These are phyloP conservation scores for Monocercomonoides exilis DNA, from an alignment of 78 protist genomes.

Conservation along the genomic window DNA sequence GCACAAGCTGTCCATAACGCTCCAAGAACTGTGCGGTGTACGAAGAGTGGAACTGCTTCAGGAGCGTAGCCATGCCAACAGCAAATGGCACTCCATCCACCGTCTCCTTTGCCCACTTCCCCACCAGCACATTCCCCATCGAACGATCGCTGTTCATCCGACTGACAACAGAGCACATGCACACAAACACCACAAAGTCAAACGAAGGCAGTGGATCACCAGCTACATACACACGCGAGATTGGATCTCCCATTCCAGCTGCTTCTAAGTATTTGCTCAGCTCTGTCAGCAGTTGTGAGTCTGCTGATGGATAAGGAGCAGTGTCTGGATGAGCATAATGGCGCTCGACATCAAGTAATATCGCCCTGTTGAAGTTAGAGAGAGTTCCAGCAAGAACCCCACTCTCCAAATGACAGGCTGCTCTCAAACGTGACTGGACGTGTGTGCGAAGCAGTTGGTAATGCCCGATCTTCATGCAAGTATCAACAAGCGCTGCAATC, in stretches of 20 bases:
- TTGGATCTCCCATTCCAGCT: slow-evolving; percentile 61
- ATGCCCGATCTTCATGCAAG: slow-evolving; percentile 43
- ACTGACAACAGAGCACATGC: background rate
- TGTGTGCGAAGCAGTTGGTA: slow-evolving; percentile 65
- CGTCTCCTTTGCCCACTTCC: slow-evolving; percentile 24
- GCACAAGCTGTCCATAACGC: slow-evolving; percentile 52
- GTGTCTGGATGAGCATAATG: slow-evolving; percentile 45
- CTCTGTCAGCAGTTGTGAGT: slow-evolving; percentile 51
- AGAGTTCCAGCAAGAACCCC: background rate
- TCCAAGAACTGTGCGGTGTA: slow-evolving; percentile 40
- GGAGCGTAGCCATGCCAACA: slow-evolving; percentile 70
- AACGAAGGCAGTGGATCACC: slow-evolving; percentile 31
- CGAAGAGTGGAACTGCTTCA: slow-evolving; percentile 74
- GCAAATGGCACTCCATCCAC: slow-evolving; percentile 65
- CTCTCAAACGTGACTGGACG: slow-evolving; percentile 27
- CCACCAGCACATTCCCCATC: background rate
- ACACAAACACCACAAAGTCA: background rate
- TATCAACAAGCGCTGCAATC: background rate
- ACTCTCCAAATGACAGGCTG: background rate
- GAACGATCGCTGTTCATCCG: background rate
- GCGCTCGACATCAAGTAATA: slow-evolving; percentile 9
- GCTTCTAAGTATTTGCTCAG: slow-evolving; percentile 57
- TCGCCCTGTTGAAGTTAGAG: background rate
- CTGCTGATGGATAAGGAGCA: slow-evolving; percentile 67
- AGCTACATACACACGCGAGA: slow-evolving; percentile 62